Conservation (phyloP, 495 filamentous ascomycete genomes). For the Penicillium bialowiezense region DNA sequence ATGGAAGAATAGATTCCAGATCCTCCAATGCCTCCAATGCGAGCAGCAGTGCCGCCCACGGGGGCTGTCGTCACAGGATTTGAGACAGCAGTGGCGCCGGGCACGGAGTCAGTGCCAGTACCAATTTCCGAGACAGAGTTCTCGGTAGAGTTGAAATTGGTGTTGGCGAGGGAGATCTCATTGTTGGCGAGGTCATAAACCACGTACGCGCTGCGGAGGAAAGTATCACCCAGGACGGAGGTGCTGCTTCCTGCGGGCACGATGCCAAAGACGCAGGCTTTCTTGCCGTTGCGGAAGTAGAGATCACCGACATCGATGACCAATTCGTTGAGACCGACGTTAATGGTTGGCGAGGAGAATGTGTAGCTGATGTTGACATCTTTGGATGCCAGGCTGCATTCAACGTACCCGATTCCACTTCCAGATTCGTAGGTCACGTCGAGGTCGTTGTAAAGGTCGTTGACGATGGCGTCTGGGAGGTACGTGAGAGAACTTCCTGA, state of each 20-base stretch:
- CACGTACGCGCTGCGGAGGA: conserved; percentile 86
- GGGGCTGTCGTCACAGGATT: conserved; percentile 56
- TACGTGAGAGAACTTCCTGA: conserved; percentile 91
- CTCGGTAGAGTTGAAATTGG: conserved; percentile 71
- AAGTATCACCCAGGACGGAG: conserved; percentile 84
- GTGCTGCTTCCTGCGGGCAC: conserved; percentile 63
- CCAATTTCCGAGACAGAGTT: conserved; percentile 71
- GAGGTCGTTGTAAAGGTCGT: conserved; percentile 61
- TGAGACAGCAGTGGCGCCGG: conserved; percentile 64
- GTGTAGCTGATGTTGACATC: conserved; percentile 64
- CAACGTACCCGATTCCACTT: conserved; percentile 58
- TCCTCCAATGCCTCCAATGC: conserved; percentile 32
- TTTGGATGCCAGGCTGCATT: conserved; percentile 64
- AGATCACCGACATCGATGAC: conserved; percentile 62
- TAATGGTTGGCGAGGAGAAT: conserved; percentile 65
- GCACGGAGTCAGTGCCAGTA: conserved; percentile 59
- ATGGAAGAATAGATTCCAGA: conserved; percentile 12
- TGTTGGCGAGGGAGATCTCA: conserved; percentile 82
- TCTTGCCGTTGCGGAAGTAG: conserved; percentile 58
- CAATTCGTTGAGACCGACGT: conserved; percentile 72
- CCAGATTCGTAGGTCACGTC: conserved; percentile 58
- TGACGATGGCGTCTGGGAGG: conserved; percentile 67
- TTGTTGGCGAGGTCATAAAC: conserved; percentile 90
- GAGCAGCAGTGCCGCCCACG: conserved; percentile 34
- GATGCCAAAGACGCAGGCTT: conserved; percentile 74